phyloP scores from a whole-genome alignment of 1,284 basidiomycete species.

The Thecaphora thlaspeos region DNA sequence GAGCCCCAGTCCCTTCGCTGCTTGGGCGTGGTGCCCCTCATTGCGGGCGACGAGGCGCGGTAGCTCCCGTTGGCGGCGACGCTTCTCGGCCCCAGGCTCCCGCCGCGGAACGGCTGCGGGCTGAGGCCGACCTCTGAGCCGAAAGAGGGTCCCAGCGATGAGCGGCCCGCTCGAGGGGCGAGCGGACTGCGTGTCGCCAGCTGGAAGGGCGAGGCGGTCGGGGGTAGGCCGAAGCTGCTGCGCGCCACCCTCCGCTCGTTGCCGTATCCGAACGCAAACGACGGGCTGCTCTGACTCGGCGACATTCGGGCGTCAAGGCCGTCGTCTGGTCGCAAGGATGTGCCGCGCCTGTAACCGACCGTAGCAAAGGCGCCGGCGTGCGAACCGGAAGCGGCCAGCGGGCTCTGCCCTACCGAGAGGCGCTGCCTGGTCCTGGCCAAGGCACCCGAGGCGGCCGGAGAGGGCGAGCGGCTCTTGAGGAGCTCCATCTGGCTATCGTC shows the following conservation, averaged over 20 bases:
- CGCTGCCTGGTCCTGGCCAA: constrained; percentile 13
- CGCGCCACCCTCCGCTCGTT: constrained; percentile 33
- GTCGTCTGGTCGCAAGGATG: constrained; percentile 34
- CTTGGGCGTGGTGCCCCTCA: constrained; percentile 18
- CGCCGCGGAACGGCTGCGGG: constrained; percentile 17
- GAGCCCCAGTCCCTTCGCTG: constrained; percentile 44
- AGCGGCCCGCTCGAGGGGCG: constrained; percentile 7
- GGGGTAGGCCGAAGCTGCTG: constrained; percentile 27
- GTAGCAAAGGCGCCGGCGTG: constrained; percentile 22
- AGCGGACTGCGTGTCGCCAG: constrained; percentile 26
- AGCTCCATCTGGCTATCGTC: background rate
- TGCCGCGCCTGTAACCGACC: constrained; percentile 14
- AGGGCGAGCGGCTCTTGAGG: constrained; percentile 6
- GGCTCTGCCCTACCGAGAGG: constrained; percentile 5
- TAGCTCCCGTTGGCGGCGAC: constrained; percentile 16
- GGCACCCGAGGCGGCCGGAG: constrained; percentile 9
- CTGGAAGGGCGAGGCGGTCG: constrained; percentile 35
- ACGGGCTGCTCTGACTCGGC: constrained; percentile 26
- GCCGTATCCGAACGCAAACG: constrained; percentile 41
- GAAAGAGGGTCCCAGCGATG: constrained; percentile 13
- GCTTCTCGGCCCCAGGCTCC: constrained; percentile 15
- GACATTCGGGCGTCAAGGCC: constrained; percentile 26
- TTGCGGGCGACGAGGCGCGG: constrained; percentile 14
- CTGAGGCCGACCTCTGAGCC: constrained; percentile 12
- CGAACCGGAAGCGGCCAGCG: constrained; percentile 9